Evolutionary conservation across 352 stramenopile genomes (phyloP), one percentile per base, ranked within the genome.

Genomic region (Pythium phragmiticola): DNA sequence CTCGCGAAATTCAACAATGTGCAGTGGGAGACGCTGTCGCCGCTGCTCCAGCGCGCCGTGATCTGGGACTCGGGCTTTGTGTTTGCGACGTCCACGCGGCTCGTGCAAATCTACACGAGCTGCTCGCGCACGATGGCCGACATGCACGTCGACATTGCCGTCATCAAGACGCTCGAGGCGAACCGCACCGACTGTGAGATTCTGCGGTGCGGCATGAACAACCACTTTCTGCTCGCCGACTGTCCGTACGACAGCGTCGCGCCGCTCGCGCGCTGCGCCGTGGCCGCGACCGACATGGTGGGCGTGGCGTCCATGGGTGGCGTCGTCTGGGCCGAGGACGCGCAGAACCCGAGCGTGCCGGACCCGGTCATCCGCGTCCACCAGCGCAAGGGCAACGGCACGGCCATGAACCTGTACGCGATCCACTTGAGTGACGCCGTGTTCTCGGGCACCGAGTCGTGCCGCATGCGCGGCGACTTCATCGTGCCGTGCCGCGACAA

Each of bases 21-120:
- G 3, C 36, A 66, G 6, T 88, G 73, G 80, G 64, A 47, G 48
- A 13, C 55, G 4, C 68, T 91, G 48, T 83, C 82, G 13, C 80
- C 80, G 0, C 65, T 89, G 58, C 77, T 85, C 60, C 82, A 91
- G 61, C 82, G 82, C 60, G 82, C 82, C 47, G 63, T 91, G 58
- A 73, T 91, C 50, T 91, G 82, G 82, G 82, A 91, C 71, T 73
- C 76, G 0, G 82, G 80, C 30, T 85, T 82, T 49, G 80, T 91
- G 41, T 80, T 88, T 33, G 66, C 69, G 48, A 69, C 69, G 14
- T 34, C 65, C 13, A 54, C 53, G 0, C 65, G 63, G 28, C 70
- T 88, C 41, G 73, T 87, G 57, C 82, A 88, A 58, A 77, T 89
- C 21, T 87, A 76, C 57, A 88, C 80, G 12, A 63, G 66, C 23